Base-by-base conservation (phyloP, 2,329 filamentous ascomycete species). In the Colletotrichum tofieldiae region DNA sequence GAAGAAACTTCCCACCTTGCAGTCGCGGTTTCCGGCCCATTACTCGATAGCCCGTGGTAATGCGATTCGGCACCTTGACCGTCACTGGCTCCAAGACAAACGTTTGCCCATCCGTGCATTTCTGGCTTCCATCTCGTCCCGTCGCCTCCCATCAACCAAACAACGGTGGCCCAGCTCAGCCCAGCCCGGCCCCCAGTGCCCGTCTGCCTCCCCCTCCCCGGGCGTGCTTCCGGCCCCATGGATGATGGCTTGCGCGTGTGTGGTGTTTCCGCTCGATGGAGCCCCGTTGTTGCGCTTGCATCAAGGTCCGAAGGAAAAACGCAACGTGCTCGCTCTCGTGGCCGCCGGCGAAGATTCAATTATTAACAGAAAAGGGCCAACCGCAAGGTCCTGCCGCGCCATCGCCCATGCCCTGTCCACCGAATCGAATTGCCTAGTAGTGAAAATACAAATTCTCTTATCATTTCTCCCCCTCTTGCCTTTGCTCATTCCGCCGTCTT, bases 311-410 rank as follows among this genome's bases (percentile, higher is more conserved):
- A 60, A 45, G 43, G 35, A 39, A 39, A 67, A 68, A 68, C 68
- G 68, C 68, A 71, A 68, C 68, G 35, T 71, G 58, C 56, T 68
- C 63, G 29, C 51, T 43, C 52, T 51, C 66, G 59, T 72, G 70
- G 70, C 70, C 69, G 69, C 65, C 65, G 69, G 69, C 49, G 59
- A 69, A 45, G 59, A 70, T 64, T 72, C 60, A 65, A 70, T 72
- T 72, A 72, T 72, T 72, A 72, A 72, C 65, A 72, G 69, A 72
- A 72, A 72, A 64, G 39, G 45, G 37, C 49, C n/a, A 49, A 26
- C 66, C 41, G 56, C 37, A 60, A 62, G 58, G 49, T 52, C 58
- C 49, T 56, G 58, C 52, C 65, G 54, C 63, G 64, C 52, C 41
- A 35, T 52, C 23, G 23, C 49, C 41, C 61, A 61, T 65, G 69